These are phyloP conservation scores for Trametes elegans DNA, from an alignment of 768 basidiomycete species.

Conservation along the genomic window DNA sequence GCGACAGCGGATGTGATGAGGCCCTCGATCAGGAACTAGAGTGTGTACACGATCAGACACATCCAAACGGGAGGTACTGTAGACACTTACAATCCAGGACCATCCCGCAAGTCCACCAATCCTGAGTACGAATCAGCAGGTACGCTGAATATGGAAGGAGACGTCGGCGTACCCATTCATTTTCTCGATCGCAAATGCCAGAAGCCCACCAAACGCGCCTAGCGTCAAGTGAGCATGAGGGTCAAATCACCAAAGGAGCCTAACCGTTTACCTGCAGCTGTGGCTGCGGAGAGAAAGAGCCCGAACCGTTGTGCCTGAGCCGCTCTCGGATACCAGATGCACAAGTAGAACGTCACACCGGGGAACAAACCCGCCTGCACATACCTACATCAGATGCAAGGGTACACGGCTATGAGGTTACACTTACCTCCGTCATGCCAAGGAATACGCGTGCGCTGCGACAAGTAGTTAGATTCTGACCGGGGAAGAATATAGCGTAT, in stretches of 20 bases:
- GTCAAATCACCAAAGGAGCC: too few species aligned
- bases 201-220: slow-evolving; percentile 17
- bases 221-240: not conserved
- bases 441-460: slow-evolving; percentile 10
- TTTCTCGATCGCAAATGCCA: slow-evolving; percentile 16
- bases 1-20: slow-evolving; percentile 4
- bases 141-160: not conserved
- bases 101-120: slow-evolving; percentile 12
- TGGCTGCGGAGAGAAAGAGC: slow-evolving; percentile 7
- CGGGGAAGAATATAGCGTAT: not conserved
- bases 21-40: slow-evolving; percentile 13
- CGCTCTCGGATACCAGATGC: slow-evolving; percentile 13
- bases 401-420: not conserved
- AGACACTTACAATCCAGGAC: slow-evolving; percentile 8
- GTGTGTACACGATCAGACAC: not conserved
- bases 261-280: slow-evolving; percentile 16
- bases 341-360: slow-evolving; percentile 14
- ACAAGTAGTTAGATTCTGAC: not conserved
- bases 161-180: slow-evolving; percentile 5
- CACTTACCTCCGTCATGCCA: slow-evolving; percentile 5
- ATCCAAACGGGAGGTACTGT: not conserved
- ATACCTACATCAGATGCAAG: not conserved
- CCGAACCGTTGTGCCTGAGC: slow-evolving; percentile 4
- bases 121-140: not conserved
- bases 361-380: slow-evolving; percentile 12